Evolutionary conservation across 2,329 filamentous ascomycete species (phyloP).

Genomic region (Dryadomyces quercus-mongolicae): DNA sequence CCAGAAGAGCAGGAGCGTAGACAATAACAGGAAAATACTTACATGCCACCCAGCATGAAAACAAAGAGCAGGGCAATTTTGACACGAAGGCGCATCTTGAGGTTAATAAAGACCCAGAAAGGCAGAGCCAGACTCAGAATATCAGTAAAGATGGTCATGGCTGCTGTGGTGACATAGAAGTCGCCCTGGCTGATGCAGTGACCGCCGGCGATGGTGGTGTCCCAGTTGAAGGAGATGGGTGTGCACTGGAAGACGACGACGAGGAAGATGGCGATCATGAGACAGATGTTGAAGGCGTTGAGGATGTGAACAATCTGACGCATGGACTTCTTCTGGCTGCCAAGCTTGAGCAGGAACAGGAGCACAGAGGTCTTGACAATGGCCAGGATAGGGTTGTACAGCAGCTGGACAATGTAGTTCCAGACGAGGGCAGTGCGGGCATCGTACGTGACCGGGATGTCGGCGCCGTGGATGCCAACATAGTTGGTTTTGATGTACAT

Average conservation of each 20-base stretch:
- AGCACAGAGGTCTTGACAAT: slow-evolving; percentile 23
- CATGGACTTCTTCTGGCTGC: slow-evolving; percentile 17
- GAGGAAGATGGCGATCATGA: slow-evolving; percentile 20
- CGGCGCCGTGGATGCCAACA: slow-evolving; percentile 9
- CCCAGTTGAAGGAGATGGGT: slow-evolving; percentile 31
- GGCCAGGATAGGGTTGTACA: slow-evolving; percentile 15
- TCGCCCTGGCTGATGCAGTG: slow-evolving; percentile 21
- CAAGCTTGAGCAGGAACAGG: slow-evolving; percentile 20
- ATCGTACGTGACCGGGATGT: slow-evolving; percentile 8
- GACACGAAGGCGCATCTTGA: slow-evolving; percentile 18
- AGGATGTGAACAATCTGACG: slow-evolving; percentile 18
- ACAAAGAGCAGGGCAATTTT: slow-evolving; percentile 20
- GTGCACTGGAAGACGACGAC: slow-evolving; percentile 25
- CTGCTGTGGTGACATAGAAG: slow-evolving; percentile 22
- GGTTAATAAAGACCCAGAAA: slow-evolving; percentile 21
- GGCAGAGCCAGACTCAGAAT: slow-evolving; percentile 29
- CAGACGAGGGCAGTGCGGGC: slow-evolving; percentile 4
- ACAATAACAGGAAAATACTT: slow-evolving; percentile 10
- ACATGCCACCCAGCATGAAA: slow-evolving; percentile 21
- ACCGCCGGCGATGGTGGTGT: slow-evolving; percentile 26
- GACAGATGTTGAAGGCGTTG: slow-evolving; percentile 18
- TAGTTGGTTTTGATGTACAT: slow-evolving; percentile 11
- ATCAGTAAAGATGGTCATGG: slow-evolving; percentile 31
- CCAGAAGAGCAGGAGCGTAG: background rate
- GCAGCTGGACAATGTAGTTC: slow-evolving; percentile 11